phyloP scores from a whole-genome alignment of 495 filamentous ascomycete genomes.

The Penicillium simplicissimum region DNA sequence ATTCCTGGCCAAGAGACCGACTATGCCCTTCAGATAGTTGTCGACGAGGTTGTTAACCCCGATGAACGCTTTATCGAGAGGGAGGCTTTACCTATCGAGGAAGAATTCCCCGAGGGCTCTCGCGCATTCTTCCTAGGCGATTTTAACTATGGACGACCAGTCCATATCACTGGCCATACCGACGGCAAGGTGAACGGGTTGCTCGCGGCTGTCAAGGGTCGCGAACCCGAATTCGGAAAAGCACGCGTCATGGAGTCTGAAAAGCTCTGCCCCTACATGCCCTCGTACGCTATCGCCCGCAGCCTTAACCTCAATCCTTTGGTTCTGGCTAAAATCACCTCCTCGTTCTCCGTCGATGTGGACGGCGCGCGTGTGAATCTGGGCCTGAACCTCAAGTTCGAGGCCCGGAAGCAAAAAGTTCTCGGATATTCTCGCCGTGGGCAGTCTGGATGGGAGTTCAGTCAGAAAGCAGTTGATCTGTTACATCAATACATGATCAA shows the following conservation, averaged over 20 bases:
- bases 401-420: conserved; percentile 92
- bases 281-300: conserved; percentile 82
- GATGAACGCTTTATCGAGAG: conserved; percentile 92
- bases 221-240: conserved; percentile 79
- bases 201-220: conserved; percentile 64
- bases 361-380: conserved; percentile 80
- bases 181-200: conserved; percentile 74
- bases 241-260: conserved; percentile 69
- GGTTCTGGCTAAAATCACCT: conserved; percentile 92
- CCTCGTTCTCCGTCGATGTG: conserved; percentile 81
- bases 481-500: conserved; percentile 85
- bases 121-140: conserved; percentile 96
- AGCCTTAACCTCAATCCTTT: conserved; percentile 80
- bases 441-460: conserved; percentile 91
- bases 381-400: conserved; percentile 95
- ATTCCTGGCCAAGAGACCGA: conserved; percentile 90
- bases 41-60: conserved; percentile 86
- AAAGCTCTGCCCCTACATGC: conserved; percentile 69
- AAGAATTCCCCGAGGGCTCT: conserved; percentile 84
- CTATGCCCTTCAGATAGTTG: conserved; percentile 85
- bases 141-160: conserved; percentile 85
- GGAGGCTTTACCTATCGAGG: conserved; percentile 78
- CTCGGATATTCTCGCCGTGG: conserved; percentile 89
- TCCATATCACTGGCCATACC: conserved; percentile 76
- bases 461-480: conserved; percentile 75